Evolutionary conservation across 768 basidiomycete species (phyloP).

Genomic region (Boletus vermiculosoides): DNA sequence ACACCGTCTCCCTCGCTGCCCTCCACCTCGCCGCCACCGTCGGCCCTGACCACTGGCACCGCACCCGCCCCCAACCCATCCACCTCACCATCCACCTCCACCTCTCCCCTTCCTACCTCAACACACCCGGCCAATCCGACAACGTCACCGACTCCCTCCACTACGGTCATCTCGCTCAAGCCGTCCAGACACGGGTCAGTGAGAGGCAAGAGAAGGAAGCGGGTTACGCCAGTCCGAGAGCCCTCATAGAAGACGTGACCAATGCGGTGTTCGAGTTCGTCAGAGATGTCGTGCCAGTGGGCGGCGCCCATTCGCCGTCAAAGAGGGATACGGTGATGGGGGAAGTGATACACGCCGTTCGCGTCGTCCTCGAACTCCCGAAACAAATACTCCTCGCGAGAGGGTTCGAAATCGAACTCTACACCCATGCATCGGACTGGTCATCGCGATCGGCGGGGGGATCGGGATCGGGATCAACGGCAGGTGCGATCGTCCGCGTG

Average conservation of each 20-base stretch:
- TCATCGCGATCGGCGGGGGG: too few species aligned
- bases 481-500: slow-evolving; percentile 39
- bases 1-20: too few species aligned
- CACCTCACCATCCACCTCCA: too few species aligned
- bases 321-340: neutral
- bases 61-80: too few species aligned
- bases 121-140: too few species aligned
- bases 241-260: slow-evolving; percentile 37
- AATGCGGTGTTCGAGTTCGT: slow-evolving; percentile 39
- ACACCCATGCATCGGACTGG: slow-evolving; percentile 12
- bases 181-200: slow-evolving; percentile 31
- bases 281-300: slow-evolving; percentile 30
- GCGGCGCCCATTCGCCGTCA: too few species aligned
- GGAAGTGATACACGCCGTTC: slow-evolving; percentile 30
- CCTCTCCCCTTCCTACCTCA: too few species aligned
- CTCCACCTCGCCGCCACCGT: too few species aligned
- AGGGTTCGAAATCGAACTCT: slow-evolving; percentile 44
- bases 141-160: too few species aligned
- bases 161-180: too few species aligned
- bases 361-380: slow-evolving; percentile 43
- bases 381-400: slow-evolving; percentile 52
- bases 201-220: slow-evolving; percentile 7
- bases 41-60: too few species aligned
- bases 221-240: slow-evolving; percentile 30
- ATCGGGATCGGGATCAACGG: too few species aligned